Percentiles rank a stretch among this genome's conserved stretches.
Evolutionary conservation across 768 basidiomycete species (phyloP).

Genomic region (Clavaria fumosa): DNA sequence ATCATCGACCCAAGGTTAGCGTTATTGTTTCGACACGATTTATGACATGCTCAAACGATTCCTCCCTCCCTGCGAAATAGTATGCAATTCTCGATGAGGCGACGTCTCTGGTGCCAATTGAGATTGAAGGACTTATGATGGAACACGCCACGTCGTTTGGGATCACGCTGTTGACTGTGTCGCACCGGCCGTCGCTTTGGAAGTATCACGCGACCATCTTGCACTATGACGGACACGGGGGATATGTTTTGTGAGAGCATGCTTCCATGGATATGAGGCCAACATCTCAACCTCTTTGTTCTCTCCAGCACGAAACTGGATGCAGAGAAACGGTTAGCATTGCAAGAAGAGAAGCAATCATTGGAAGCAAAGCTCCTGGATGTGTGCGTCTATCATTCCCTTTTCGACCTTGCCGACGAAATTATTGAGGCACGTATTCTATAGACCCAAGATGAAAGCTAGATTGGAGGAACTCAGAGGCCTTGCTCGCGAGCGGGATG

Average conservation of each 20-base stretch:
- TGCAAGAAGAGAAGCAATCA: slow-evolving; percentile 90
- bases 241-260: slow-evolving; percentile 76
- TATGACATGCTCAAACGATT: background rate
- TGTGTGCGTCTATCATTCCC: slow-evolving; percentile 44
- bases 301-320: slow-evolving; percentile 65
- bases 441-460: slow-evolving; percentile 68
- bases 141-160: slow-evolving; percentile 74
- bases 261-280: background rate
- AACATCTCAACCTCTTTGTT: slow-evolving; percentile 2
- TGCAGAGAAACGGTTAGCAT: slow-evolving; percentile 72
- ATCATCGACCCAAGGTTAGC: slow-evolving; percentile 76
- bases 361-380: slow-evolving; percentile 76
- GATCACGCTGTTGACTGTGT: slow-evolving; percentile 89
- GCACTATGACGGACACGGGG: slow-evolving; percentile 89
- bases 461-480: slow-evolving; percentile 51
- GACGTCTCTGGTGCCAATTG: slow-evolving; percentile 83
- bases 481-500: slow-evolving; percentile 13
- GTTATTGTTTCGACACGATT: background rate
- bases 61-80: slow-evolving; percentile 24
- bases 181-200: slow-evolving; percentile 90
- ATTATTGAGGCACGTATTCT: slow-evolving; percentile 4
- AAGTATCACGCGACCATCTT: slow-evolving; percentile 80
- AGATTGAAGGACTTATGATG: slow-evolving; percentile 93
- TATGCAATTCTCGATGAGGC: slow-evolving; percentile 97
- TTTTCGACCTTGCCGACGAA: slow-evolving; percentile 1